Evolutionary conservation across 2,329 filamentous ascomycete genomes (phyloP), one percentile per base, ranked within the genome.

Genomic region (Fusarium tuaranense): DNA sequence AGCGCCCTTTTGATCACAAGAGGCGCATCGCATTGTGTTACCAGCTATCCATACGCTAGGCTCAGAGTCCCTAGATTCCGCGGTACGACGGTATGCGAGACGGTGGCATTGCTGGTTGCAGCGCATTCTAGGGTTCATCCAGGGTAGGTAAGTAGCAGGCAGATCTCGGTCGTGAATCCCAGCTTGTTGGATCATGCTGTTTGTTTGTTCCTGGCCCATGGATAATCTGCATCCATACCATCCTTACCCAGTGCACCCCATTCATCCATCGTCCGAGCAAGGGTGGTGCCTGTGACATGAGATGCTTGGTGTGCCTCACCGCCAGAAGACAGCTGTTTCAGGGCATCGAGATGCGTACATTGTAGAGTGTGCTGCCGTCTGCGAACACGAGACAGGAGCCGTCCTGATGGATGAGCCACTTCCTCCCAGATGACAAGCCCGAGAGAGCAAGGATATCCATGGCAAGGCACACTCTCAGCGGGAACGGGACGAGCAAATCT

Each of bases 321-420:
- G 72, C 72, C 36, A 75, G 63, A 71, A 70, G 51, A 68, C 72
- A 65, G 39, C 59, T 75, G 72, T 75, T 75, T 73, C 72, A 75
- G 57, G 27, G 63, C 66, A 68, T 73, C 72, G 66, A 74, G 72
- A 73, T 74, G 63, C 58, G 53, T 51, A 16, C 38, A 55, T 20
- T 39, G 34, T 46, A 16, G 48, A 55, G 25, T 44, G 25, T 44
- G 53, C 53, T 63, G 48, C 63, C 30, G 27, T 32, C 27, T 34
- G 18, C 39, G n/a, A 32, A 32, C 59, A 62, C 39, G 46, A 41
- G 46, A 65, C 38, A 41, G 44, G 22, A 32, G 14, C 14, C 18
- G 41, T 46, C 53, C 53, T n/a, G 36, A 14, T 22, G 27, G 48
- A 20, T 53, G 48, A 53, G 48, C 48, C 48, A 53, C 25, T 51